These are phyloP conservation scores for Pterocarpus santalinus DNA, from an alignment of 306 rosid genomes.

Conservation along the genomic window DNA sequence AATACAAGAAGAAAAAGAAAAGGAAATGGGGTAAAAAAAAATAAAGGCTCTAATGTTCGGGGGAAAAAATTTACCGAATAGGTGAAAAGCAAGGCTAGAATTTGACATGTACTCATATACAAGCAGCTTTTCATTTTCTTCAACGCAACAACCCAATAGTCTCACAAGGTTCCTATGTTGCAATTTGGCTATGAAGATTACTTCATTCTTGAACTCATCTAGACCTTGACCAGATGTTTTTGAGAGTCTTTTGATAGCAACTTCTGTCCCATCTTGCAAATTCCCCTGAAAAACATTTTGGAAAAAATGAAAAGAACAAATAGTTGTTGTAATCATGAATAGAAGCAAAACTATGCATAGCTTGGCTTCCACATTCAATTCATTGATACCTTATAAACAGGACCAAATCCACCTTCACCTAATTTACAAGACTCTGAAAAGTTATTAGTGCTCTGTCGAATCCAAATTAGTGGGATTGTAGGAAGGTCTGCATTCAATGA, in stretches of 20 bases:
- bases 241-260: constrained; percentile 74
- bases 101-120: constrained; percentile 71
- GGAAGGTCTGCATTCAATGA: constrained; percentile 43
- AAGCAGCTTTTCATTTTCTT: constrained; percentile 67
- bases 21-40: too few relatives aligned
- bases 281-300: constrained; percentile 55
- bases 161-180: constrained; percentile 74
- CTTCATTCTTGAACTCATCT: constrained; percentile 72
- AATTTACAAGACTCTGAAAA: constrained; percentile 60
- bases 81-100: constrained; percentile 56
- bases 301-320: neutral
- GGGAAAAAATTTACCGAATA: constrained; percentile 54
- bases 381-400: constrained; percentile 51
- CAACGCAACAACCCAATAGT: constrained; percentile 67
- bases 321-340: neutral
- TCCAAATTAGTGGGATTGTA: constrained; percentile 42
- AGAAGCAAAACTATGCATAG: neutral
- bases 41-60: too few relatives aligned
- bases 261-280: constrained; percentile 60
- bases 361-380: neutral
- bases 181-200: constrained; percentile 61
- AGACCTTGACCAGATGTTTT: constrained; percentile 64
- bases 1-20: neutral
- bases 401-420: constrained; percentile 74
- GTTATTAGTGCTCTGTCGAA: constrained; percentile 47